Percentiles rank a stretch among this genome's conserved stretches.
phyloP scores from a whole-genome alignment of 1,139 yeast species.

The Protomyces inundatus region DNA sequence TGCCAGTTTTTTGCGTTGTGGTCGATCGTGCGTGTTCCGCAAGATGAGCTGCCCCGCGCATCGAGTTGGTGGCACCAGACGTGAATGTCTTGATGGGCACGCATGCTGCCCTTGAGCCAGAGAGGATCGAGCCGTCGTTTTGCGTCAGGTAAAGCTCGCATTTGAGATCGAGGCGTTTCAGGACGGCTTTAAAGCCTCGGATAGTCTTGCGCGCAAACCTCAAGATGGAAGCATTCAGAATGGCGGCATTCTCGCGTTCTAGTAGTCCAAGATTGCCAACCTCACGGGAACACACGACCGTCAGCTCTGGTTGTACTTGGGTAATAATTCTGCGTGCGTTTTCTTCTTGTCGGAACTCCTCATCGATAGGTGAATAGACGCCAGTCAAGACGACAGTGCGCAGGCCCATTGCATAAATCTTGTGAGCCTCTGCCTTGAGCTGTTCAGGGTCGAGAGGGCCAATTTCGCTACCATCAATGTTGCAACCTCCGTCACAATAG shows the following conservation, averaged over 20 bases:
- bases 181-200: slow-evolving; percentile 40
- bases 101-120: slow-evolving; percentile 40
- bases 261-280: slow-evolving; percentile 44
- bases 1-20: slow-evolving; percentile 35
- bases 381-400: slow-evolving; percentile 43
- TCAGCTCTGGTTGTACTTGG: slow-evolving; percentile 38
- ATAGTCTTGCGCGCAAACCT: slow-evolving; percentile 42
- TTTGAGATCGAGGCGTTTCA: slow-evolving; percentile 37
- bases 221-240: slow-evolving; percentile 45
- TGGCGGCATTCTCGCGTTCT: slow-evolving; percentile 46
- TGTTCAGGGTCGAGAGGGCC: slow-evolving; percentile 39
- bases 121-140: slow-evolving; percentile 45
- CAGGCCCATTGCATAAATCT: slow-evolving; percentile 38
- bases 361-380: slow-evolving; percentile 41
- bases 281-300: slow-evolving; percentile 41
- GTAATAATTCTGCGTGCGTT: slow-evolving; percentile 38
- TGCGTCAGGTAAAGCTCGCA: slow-evolving; percentile 45
- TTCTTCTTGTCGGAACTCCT: slow-evolving; percentile 38
- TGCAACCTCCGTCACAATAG: slow-evolving; percentile 42
- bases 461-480: slow-evolving; percentile 44
- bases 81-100: slow-evolving; percentile 45
- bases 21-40: slow-evolving; percentile 36
- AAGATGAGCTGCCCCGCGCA: slow-evolving; percentile 47
- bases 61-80: slow-evolving; percentile 47
- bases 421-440: slow-evolving; percentile 37